Base-by-base conservation (phyloP, 345 rosid genomes). In the Brassica incana region DNA sequence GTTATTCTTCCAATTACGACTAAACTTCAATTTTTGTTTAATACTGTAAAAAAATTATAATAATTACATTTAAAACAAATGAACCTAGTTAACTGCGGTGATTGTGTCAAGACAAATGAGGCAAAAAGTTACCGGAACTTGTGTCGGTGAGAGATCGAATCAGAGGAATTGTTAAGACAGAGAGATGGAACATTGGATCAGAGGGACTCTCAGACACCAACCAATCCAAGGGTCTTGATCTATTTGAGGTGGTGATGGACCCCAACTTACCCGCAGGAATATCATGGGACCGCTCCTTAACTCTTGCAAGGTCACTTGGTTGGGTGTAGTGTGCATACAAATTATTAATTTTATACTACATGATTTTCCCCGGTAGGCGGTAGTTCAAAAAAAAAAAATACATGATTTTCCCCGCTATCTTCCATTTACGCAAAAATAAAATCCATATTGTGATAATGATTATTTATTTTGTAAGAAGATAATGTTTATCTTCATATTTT, bases 221-320 rank as follows among this genome's bases (percentile, higher is more conserved):
- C 82, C 75, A 79, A 68, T 73, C 75, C 71, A 68, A 79, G 20
- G 78, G 82, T 68, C 61, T n/a, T 10, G 32, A 79, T 73, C 65
- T 62, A 35, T 74, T 73, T 61, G 69, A 67, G 69, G 82, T 74
- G 30, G 16, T 4, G 32, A 6, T 38, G 50, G 67, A 33, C 29
- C 79, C 75, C 71, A 52, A 74, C 71, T 61, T 79, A 69, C 74
- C 72, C 78, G 82, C 70, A 68, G 72, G 77, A 78, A 65, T 78
- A 71, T 36, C 65, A 78, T 72, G 72, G 81, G 81, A 66, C 73
- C 81, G 30, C 78, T 73, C 82, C 78, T 67, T 73, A 67, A 73
- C 78, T 67, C 78, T 74, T 68, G 62, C 62, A 38, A 27, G 60
- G 16, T 50, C 71, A 71, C 59, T 79, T 67, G 62, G 56, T 70